A percentile compares a stretch with the other conserved stretches of the same genome.
Evolutionary conservation across 495 filamentous ascomycete genomes (phyloP).

Genomic region (Trypethelium eluteriae): DNA sequence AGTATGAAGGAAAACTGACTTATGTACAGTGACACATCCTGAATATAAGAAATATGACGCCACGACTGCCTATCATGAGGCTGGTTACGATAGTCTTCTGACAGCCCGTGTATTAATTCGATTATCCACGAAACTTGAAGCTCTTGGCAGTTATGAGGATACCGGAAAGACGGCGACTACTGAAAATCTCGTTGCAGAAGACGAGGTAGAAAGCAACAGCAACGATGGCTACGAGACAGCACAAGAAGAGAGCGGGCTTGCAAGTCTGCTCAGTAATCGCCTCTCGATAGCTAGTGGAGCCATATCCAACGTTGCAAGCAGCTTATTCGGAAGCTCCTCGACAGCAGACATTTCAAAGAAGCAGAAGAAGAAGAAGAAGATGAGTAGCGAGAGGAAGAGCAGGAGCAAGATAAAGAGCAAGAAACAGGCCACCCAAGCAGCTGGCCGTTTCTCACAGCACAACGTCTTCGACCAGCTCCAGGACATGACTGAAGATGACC

Average conservation of each 20-base stretch:
- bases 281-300: not conserved
- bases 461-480: conserved; percentile 18
- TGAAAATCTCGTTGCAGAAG: not conserved
- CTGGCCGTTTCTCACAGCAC: conserved; percentile 16
- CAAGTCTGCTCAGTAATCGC: conserved; percentile 12
- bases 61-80: conserved; percentile 49
- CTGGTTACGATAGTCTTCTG: conserved; percentile 66
- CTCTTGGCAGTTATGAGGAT: conserved; percentile 24
- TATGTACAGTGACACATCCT: conserved; percentile 33
- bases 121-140: conserved; percentile 47
- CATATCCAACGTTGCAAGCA: not conserved
- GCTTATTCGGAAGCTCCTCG: not conserved
- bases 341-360: not conserved
- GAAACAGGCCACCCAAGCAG: conserved; percentile 7
- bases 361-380: conserved; percentile 21
- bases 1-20: conserved; percentile 34
- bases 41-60: conserved; percentile 44
- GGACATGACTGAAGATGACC: not conserved
- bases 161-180: conserved; percentile 6
- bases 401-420: not conserved
- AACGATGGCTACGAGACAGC: conserved; percentile 12
- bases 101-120: conserved; percentile 60
- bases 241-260: conserved; percentile 18
- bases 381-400: conserved; percentile 20
- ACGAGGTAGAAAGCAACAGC: not conserved